Evolutionary conservation across 805 yeast species (phyloP), one percentile per base, ranked within the genome.

Genomic region (Nakazawaea wickerhamii): DNA sequence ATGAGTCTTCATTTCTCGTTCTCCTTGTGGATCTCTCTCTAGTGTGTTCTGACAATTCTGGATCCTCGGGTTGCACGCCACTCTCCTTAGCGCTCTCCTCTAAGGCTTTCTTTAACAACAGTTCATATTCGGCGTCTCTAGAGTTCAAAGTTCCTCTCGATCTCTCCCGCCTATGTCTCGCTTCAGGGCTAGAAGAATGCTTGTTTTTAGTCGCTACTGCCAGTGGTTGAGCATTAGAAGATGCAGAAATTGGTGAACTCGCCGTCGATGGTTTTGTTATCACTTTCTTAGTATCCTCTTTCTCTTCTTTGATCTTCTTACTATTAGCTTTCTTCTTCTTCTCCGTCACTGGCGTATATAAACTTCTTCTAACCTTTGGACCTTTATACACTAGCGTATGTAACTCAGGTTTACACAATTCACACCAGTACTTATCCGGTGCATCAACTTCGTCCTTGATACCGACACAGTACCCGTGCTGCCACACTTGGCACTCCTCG

Each of bases 341-440:
- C 59, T 40, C 53, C 56, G 50, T 69, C 14, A 63, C 68, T 5
- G 75, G 84, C 51, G 65, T 56, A 54, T 77, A 79, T 48, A 61
- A 59, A 23, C 77, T 67, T 30, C 70, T 72, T 41, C 70, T 71
- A 25, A 73, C 73, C 13, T 70, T 68, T 28, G 70, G 65, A 14
- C 67, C 65, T 23, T 71, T 71, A 13, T 61, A 63, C 14, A 83
- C 65, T 40, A 70, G 49, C 3, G 73, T 61, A 59, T 91, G 99
- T 36, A 85, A 64, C 23, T 85, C 90, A 1, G 97, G 97, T 49
- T 81, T 77, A 65, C 99, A 91, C 50, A 65, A 63, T 59, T 91
- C 99, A 69, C 99, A 91, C 86, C 90, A 88, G 62, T 93, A 91
- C 60, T 86, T 86, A 44, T 91, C 97, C 3, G 97, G 96, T 2